Evolutionary conservation across 2,329 filamentous ascomycete species (phyloP).

Genomic region (Epicoccum nigrum): DNA sequence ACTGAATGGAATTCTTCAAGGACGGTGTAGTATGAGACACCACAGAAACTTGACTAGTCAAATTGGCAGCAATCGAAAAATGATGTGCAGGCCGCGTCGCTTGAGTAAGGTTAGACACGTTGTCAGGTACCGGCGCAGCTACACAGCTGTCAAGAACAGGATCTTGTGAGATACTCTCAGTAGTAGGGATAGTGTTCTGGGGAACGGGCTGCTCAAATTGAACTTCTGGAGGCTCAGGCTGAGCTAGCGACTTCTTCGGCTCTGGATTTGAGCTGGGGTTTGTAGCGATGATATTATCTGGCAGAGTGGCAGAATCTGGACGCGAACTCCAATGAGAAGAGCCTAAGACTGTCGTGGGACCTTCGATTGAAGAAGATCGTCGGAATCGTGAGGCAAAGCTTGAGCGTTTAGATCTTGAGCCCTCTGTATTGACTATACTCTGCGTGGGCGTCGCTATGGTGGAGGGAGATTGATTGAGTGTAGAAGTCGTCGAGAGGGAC

Average conservation of each 20-base stretch:
- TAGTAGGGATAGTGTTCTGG: background rate
- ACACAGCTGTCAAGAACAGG: background rate
- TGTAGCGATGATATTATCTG: background rate
- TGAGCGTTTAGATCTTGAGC: slow-evolving; percentile 9
- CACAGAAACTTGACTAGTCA: slow-evolving; percentile 12
- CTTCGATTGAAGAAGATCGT: slow-evolving; percentile 9
- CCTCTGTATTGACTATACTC: slow-evolving; percentile 2
- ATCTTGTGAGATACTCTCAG: background rate
- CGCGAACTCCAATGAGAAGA: background rate
- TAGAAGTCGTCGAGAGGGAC: slow-evolving; percentile 15
- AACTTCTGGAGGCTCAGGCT: too few species aligned
- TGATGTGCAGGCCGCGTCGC: background rate
- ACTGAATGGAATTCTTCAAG: background rate
- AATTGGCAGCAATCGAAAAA: slow-evolving; percentile 9
- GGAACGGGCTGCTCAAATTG: background rate
- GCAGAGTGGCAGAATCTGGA: background rate
- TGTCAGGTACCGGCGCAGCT: background rate
- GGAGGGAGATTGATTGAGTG: slow-evolving; percentile 4
- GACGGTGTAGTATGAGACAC: slow-evolving; percentile 3
- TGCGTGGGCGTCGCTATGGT: background rate
- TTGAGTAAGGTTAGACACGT: background rate
- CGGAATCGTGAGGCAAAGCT: slow-evolving; percentile 11
- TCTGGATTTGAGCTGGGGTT: background rate
- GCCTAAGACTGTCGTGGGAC: background rate
- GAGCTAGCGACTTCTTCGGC: too few species aligned